Evolutionary conservation across 495 filamentous ascomycete genomes (phyloP), one percentile per base, ranked within the genome.

Genomic region (Astrothelium subdiscretum): DNA sequence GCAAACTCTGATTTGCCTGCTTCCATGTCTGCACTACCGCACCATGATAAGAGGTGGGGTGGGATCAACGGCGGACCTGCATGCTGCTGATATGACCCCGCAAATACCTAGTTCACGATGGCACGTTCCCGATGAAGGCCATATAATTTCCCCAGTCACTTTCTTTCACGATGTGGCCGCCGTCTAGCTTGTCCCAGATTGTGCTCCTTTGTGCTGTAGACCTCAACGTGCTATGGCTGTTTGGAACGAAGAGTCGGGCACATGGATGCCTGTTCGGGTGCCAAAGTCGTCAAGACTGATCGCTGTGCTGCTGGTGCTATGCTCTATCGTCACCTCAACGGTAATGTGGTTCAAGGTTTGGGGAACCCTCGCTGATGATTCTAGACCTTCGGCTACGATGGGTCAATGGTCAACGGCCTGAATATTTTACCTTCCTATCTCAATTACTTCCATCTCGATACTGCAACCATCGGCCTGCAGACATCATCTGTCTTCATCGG

Each of bases 371-470:
- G 24, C 48, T 54, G 20, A 54, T 54, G 11, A 20, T 10, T 27
- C 5, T 54, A 54, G 48, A 54, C 48, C 8, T 54, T 54, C 15
- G 48, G 48, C 24, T 54, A 54, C 24, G 48, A 54, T 54, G 48
- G 48, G 6, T 54, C 40, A 12, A 42, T 61, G 68, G 69, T 32
- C 61, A 81, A 81, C 60, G 79, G 78, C 1, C 72, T 83, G 26
- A 79, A 81, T 57, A 80, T 81, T 58, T 66, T 81, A 1, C 75
- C 77, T 1, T 70, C 65, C 8, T 83, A 81, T 59, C 74, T 67
- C 4, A 70, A 79, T 38, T 81, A 81, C 66, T 83, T 81, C 72
- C 59, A 75, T 27, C 69, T 80, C 13, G 77, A 69, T 20, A 35
- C 74, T 1, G 73, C 74, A 0, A 79, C 76, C 0, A 77, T 68